Base-by-base conservation (phyloP, 352 stramenopile genomes). In the Blastocystis sp. region DNA sequence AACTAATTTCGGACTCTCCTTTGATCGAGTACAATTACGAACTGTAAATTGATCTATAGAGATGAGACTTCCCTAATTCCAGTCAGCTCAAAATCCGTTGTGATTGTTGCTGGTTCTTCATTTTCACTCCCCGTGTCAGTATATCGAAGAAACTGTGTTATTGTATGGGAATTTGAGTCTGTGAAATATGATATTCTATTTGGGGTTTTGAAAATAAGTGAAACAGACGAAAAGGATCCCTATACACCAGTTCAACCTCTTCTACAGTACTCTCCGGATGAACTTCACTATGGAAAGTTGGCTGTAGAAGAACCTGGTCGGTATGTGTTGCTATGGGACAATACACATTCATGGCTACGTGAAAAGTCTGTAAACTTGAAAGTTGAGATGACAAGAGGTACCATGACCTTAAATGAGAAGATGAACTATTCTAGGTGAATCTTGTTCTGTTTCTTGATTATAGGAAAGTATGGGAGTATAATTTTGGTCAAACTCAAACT, bases 311-410 rank as follows among this genome's bases (percentile, higher is more conserved):
- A 77, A n/a, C 64, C 64, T 9, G 64, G 64, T 15, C 17, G 30
- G 33, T 77, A 77, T 51, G 13, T 77, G 30, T 48, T 77, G 37
- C 19, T 51, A 11, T 77, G 64, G 64, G 64, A 77, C 30, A 77
- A 77, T 48, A 56, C 64, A 56, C 64, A 56, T 22, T 77, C 64
- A 17, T 77, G 64, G 64, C 15, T 77, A 1, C 64, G 64, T 56
- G 64, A 56, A 19, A 44, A 30, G 37, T 33, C 19, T 5, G 54
- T 77, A 19, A 51, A 17, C 11, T 77, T 51, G 22, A 51, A 77
- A 22, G 40, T 77, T 4, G 37, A 77, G 15, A 24, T 44, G 64
- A 56, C 33, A 19, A 4, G 22, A n/a, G 33, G 27, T 24, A 48
- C 51, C 13, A 15, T 4, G 24, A 53, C 33, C 5, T 17, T 77